Conservation (phyloP, 371 early-diverging fungal species). For the Mortierella polycephala region DNA sequence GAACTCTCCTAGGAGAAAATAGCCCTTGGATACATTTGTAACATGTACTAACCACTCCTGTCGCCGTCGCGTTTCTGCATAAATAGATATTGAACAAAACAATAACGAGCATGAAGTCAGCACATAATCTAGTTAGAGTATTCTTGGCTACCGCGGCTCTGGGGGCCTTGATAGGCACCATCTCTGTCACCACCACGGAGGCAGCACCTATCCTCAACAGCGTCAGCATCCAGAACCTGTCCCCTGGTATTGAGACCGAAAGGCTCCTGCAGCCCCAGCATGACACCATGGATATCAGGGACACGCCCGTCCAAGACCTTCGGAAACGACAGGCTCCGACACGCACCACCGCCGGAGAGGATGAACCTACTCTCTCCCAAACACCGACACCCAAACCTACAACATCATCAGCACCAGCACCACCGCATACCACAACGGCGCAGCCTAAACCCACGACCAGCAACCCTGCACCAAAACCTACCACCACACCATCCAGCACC, state of each 20-base stretch:
- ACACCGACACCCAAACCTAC: background rate
- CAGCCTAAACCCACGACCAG: background rate
- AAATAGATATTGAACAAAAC: background rate
- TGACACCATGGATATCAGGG: background rate
- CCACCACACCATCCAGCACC: background rate
- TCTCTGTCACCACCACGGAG: conserved; percentile 9
- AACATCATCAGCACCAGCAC: background rate
- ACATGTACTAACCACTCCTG: background rate
- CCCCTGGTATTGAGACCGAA: background rate
- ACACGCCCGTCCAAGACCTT: conserved; percentile 1
- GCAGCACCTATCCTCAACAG: conserved; percentile 24
- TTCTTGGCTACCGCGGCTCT: conserved; percentile 19
- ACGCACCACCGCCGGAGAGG: background rate
- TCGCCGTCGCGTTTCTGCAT: background rate
- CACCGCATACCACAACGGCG: background rate
- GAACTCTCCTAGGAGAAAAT: too few species aligned
- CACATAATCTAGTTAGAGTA: conserved; percentile 8
- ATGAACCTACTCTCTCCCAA: background rate
- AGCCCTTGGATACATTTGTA: background rate
- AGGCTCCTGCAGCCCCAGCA: conserved; percentile 1
- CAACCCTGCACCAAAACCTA: background rate
- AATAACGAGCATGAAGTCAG: conserved; percentile 9
- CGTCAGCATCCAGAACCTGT: conserved; percentile 1
- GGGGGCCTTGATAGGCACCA: conserved; percentile 18
- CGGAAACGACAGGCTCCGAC: conserved; percentile 15